Evolutionary conservation across 768 basidiomycete genomes (phyloP).

Genomic region (Hericium coralloides): DNA sequence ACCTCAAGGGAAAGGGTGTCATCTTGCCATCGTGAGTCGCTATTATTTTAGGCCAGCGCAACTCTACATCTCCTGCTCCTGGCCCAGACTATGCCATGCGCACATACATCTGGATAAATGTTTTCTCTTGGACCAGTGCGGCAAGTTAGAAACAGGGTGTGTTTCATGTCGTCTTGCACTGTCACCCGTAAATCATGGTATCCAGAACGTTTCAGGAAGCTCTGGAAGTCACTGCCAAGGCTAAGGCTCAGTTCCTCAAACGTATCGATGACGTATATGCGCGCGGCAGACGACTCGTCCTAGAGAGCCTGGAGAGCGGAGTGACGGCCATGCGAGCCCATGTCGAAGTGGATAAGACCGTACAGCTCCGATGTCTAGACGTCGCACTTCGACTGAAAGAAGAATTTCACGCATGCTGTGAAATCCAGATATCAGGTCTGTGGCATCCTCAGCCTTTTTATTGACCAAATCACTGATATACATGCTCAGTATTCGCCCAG

Average conservation of each 20-base stretch:
- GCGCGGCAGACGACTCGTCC: conserved; percentile 45
- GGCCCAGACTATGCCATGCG: conserved; percentile 44
- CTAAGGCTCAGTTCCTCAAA: conserved; percentile 40
- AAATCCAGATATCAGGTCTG: conserved; percentile 51
- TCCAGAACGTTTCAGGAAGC: conserved; percentile 49
- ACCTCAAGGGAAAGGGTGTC: not conserved
- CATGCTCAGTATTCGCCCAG: conserved; percentile 45
- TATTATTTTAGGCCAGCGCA: not conserved
- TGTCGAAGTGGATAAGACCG: conserved; percentile 51
- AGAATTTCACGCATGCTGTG: conserved; percentile 36
- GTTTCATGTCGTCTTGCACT: not conserved
- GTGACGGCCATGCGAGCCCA: conserved; percentile 62
- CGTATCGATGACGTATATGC: conserved; percentile 36
- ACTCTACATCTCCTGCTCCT: not conserved
- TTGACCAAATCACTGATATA: not conserved
- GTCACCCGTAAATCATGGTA: not conserved
- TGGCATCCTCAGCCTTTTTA: not conserved
- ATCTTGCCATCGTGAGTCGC: not conserved
- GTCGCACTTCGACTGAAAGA: conserved; percentile 38
- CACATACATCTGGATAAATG: conserved; percentile 66
- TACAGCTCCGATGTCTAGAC: conserved; percentile 46
- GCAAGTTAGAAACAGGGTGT: conserved; percentile 39
- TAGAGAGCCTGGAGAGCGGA: conserved; percentile 50
- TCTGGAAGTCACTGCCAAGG: conserved; percentile 38
- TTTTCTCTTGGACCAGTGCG: conserved; percentile 51